Evolutionary conservation across 2,329 filamentous ascomycete genomes (phyloP).

Genomic region (Venturia pyrina): DNA sequence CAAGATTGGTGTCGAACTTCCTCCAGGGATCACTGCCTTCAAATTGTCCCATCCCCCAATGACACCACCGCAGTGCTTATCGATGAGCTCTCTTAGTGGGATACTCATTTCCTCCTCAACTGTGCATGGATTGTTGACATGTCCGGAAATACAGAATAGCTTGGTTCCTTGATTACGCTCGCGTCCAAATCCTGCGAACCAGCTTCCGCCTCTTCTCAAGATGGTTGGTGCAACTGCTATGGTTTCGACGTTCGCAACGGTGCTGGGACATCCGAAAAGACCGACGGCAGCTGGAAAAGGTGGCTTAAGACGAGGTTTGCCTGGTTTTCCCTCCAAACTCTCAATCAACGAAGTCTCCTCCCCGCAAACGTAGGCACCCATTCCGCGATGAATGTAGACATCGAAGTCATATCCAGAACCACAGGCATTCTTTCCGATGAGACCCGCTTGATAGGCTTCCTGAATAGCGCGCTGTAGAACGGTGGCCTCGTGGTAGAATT

Average conservation of each 20-base stretch:
- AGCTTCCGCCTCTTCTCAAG: conserved; percentile 78
- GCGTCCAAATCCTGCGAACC: conserved; percentile 90
- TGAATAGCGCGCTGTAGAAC: conserved; percentile 93
- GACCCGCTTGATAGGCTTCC: conserved; percentile 87
- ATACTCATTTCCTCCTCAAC: conserved; percentile 99
- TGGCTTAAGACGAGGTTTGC: conserved; percentile 96
- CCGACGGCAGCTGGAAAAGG: conserved; percentile 96
- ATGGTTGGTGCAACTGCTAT: conserved; percentile 93
- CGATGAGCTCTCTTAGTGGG: conserved; percentile 87
- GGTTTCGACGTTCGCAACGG: conserved; percentile 97
- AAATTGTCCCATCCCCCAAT: conserved; percentile 97
- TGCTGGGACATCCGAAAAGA: conserved; percentile 95
- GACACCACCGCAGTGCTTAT: conserved; percentile 96
- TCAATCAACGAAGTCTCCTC: conserved; percentile 98
- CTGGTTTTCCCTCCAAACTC: conserved; percentile 95
- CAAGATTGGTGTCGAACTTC: conserved; percentile 91
- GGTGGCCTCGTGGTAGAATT: conserved; percentile 93
- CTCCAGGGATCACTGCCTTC: conserved; percentile 87
- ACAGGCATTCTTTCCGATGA: conserved; percentile 98
- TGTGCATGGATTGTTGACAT: conserved; percentile 97
- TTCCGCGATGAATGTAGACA: conserved; percentile 91
- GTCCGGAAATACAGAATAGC: conserved; percentile 95
- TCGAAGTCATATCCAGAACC: conserved; percentile 96
- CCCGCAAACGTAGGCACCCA: conserved; percentile 94
- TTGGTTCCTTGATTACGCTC: conserved; percentile 97